Conservation (phyloP, 1,284 basidiomycete species). For the Tilletia walkeri region DNA sequence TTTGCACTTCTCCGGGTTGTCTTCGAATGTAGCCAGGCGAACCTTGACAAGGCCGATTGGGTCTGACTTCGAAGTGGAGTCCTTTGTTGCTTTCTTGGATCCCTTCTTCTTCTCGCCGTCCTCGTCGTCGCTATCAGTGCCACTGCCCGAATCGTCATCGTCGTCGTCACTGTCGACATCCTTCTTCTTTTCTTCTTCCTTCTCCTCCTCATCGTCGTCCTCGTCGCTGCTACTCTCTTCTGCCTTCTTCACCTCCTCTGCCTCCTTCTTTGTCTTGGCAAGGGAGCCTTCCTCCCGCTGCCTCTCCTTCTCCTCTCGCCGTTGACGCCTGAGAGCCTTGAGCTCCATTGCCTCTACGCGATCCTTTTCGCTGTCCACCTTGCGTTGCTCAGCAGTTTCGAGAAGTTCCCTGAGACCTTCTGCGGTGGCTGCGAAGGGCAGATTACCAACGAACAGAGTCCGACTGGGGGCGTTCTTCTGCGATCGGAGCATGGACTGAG, state of each 20-base stretch:
- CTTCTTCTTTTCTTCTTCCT: background rate
- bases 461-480: conserved; percentile 81
- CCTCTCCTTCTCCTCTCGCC: conserved; percentile 20
- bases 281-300: conserved; percentile 4
- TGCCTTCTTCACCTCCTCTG: conserved; percentile 16
- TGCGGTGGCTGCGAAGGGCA: conserved; percentile 78
- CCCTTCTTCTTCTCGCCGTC: conserved; percentile 13
- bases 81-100: conserved; percentile 16
- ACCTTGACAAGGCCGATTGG: conserved; percentile 75
- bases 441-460: conserved; percentile 83
- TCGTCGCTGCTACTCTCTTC: background rate
- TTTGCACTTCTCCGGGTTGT: conserved; percentile 82
- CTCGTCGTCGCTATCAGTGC: background rate
- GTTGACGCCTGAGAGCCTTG: conserved; percentile 17
- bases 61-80: background rate
- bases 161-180: background rate
- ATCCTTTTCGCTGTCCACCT: conserved; percentile 22
- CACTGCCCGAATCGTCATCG: background rate
- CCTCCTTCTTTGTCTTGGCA: conserved; percentile 20
- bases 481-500: conserved; percentile 73
- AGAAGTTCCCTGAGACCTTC: conserved; percentile 71
- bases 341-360: conserved; percentile 13
- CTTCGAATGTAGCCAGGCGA: conserved; percentile 91
- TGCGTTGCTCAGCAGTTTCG: conserved; percentile 57
- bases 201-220: background rate